A percentile compares a stretch with the other conserved stretches of the same genome.
These are phyloP conservation scores for Saitozyma podzolica DNA, from an alignment of 768 basidiomycete species.

Conservation along the genomic window DNA sequence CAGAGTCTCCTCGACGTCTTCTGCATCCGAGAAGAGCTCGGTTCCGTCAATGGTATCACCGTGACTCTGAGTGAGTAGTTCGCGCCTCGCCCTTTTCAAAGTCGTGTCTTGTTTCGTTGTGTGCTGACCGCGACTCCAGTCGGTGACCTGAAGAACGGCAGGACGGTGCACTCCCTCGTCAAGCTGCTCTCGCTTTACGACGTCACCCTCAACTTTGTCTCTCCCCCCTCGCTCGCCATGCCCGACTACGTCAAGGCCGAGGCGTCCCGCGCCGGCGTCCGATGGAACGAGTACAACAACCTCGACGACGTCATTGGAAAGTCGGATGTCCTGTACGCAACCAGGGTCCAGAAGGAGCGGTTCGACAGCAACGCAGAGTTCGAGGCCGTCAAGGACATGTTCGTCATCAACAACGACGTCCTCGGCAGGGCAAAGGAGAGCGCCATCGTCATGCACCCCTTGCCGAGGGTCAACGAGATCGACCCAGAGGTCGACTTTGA, in stretches of 20 bases:
- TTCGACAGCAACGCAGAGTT: slow-evolving; percentile 80
- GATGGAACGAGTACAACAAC: slow-evolving; percentile 77
- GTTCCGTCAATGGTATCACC: slow-evolving; percentile 93
- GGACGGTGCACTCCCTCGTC: slow-evolving; percentile 95
- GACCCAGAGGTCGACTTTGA: slow-evolving; percentile 98
- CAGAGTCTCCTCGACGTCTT: slow-evolving; percentile 60
- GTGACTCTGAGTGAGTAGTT: slow-evolving; percentile 58
- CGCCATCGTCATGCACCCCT: slow-evolving; percentile 99
- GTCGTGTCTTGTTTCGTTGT: too few relatives aligned
- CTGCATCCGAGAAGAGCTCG: slow-evolving; percentile 95
- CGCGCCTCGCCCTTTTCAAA: too few relatives aligned
- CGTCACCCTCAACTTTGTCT: slow-evolving; percentile 92
- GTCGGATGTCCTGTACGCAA: slow-evolving; percentile 96
- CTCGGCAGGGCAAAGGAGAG: slow-evolving; percentile 90
- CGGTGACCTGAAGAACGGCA: slow-evolving; percentile 95
- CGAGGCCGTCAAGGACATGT: slow-evolving; percentile 86
- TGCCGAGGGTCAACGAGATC: slow-evolving; percentile 94
- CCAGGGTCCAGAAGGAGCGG: slow-evolving; percentile 91
- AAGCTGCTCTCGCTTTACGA: slow-evolving; percentile 82
- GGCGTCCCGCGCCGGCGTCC: slow-evolving; percentile 78
- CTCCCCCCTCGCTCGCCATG: slow-evolving; percentile 83
- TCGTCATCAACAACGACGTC: slow-evolving; percentile 90
- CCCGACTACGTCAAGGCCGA: slow-evolving; percentile 78
- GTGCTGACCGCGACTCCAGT: slow-evolving; percentile 51
- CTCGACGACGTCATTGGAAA: slow-evolving; percentile 86